A percentile compares a stretch with the other conserved stretches of the same genome.
Conservation (phyloP, 2,329 filamentous ascomycete genomes). For the Colletotrichum cereale region DNA sequence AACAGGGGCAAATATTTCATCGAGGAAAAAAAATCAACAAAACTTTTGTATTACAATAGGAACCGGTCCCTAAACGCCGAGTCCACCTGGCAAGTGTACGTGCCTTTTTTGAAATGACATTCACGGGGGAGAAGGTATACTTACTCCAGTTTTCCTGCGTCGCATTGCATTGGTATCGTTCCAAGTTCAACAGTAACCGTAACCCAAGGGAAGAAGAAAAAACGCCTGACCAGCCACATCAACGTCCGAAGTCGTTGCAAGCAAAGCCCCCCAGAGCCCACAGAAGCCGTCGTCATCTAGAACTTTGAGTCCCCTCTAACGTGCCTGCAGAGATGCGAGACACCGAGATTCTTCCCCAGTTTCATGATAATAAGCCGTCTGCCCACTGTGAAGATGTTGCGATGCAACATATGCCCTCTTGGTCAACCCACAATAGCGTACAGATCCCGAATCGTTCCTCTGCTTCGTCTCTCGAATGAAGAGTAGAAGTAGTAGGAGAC, state of each 20-base stretch:
- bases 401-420: conserved; percentile 48
- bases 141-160: conserved; percentile 41
- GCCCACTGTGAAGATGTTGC: conserved; percentile 43
- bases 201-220: conserved; percentile 38
- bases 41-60: conserved; percentile 39
- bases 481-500: conserved; percentile 10
- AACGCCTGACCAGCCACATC: conserved; percentile 38
- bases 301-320: conserved; percentile 49
- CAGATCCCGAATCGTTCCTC: conserved; percentile 33
- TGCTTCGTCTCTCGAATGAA: conserved; percentile 15
- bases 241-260: conserved; percentile 29
- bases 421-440: conserved; percentile 43
- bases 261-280: conserved; percentile 44
- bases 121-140: conserved; percentile 37
- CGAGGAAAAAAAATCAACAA: conserved; percentile 18
- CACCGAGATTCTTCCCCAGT: conserved; percentile 50
- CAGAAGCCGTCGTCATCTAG: conserved; percentile 47
- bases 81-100: conserved; percentile 16
- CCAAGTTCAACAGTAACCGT: conserved; percentile 33
- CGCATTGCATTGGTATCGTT: conserved; percentile 38
- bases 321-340: conserved; percentile 39
- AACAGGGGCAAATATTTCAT: background rate
- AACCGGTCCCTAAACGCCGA: conserved; percentile 35
- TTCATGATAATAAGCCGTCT: conserved; percentile 43
- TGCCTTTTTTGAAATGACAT: conserved; percentile 35